phyloP scores from a whole-genome alignment of 2,329 filamentous ascomycete species.

The Chaetoscypha palmicola region DNA sequence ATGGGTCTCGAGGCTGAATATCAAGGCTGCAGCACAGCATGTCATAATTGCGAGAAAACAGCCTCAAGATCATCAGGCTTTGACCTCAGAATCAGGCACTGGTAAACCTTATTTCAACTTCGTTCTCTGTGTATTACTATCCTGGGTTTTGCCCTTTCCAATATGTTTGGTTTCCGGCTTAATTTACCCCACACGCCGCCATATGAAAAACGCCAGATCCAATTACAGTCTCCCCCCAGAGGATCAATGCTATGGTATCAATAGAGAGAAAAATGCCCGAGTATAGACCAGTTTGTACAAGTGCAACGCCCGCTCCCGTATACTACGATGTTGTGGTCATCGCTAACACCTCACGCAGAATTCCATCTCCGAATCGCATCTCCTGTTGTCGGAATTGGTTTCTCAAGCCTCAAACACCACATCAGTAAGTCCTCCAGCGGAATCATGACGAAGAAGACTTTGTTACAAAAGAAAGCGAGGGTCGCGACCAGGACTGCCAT shows the following conservation, averaged over 20 bases:
- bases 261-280: slow-evolving; percentile 1
- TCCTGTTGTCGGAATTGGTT: slow-evolving; percentile 43
- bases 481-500: slow-evolving; percentile 40
- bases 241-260: slow-evolving; percentile 13
- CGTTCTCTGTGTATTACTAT: no score
- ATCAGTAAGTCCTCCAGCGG: slow-evolving; percentile 43
- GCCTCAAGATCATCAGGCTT: no score
- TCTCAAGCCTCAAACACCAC: slow-evolving; percentile 41
- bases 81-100: no score
- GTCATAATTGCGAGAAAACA: no score
- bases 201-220: slow-evolving; percentile 7
- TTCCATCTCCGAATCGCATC: slow-evolving; percentile 24
- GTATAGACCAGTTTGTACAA: neutral
- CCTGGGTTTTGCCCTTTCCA: no score
- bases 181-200: no score
- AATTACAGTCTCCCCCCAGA: neutral
- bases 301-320: neutral
- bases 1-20: no score
- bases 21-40: no score
- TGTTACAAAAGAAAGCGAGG: slow-evolving; percentile 40
- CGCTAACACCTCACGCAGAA: slow-evolving; percentile 1
- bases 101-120: no score
- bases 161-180: no score
- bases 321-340: neutral
- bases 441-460: slow-evolving; percentile 42